These are phyloP conservation scores for Epichloe bromicola DNA, from an alignment of 2,329 filamentous ascomycete genomes.

Conservation along the genomic window DNA sequence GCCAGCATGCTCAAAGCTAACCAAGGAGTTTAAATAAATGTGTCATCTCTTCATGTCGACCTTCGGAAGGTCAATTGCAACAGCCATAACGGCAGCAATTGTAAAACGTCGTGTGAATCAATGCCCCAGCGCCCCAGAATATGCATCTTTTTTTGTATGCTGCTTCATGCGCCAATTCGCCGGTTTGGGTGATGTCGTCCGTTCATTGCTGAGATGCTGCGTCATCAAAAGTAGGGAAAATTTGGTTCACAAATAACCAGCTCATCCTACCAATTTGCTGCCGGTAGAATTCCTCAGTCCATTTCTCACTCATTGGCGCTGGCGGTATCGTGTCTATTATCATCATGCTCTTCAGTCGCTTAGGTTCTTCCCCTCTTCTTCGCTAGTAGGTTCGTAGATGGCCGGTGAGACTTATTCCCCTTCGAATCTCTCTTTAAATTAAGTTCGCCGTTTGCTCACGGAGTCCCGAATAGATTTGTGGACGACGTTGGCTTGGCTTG, in stretches of 20 bases:
- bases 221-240: slow-evolving; percentile 17
- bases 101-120: slow-evolving; percentile 20
- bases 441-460: neutral
- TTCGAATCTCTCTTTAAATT: neutral
- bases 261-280: neutral
- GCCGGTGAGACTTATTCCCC: neutral
- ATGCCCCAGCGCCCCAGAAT: slow-evolving; percentile 24
- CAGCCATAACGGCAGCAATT: slow-evolving; percentile 7
- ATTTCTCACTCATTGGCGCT: neutral
- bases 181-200: slow-evolving; percentile 21
- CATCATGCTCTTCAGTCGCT: neutral
- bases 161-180: slow-evolving; percentile 25
- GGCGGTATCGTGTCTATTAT: neutral
- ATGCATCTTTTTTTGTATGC: slow-evolving; percentile 19
- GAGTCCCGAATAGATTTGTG: neutral
- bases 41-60: slow-evolving; percentile 4
- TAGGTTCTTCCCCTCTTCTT: neutral
- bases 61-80: slow-evolving; percentile 9
- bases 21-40: neutral
- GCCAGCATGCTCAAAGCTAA: slow-evolving; percentile 1
- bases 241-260: neutral
- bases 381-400: neutral
- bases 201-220: slow-evolving; percentile 21
- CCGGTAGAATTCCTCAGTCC: neutral
- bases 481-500: no score